Evolutionary conservation across 169 alveolate species (phyloP), one percentile per base, ranked within the genome.

Genomic region (Plasmodium chabaudi): DNA sequence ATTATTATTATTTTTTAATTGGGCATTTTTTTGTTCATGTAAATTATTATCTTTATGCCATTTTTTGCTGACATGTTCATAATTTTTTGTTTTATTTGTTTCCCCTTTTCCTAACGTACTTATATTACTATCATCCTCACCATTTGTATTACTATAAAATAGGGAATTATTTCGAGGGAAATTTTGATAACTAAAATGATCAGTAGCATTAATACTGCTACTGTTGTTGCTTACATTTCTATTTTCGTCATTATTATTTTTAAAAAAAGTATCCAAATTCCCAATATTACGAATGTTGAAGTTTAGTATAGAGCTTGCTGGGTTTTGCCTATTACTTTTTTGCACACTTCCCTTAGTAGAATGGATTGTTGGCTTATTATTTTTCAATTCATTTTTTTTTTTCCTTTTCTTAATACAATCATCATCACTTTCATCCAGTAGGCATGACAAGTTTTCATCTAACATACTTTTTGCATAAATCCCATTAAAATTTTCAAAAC

Each of bases 371-470:
- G 42, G 21, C 49, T 74, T 74, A 39, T 55, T 74, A 17, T 56
- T 75, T 63, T 75, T 75, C 56, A 47, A 17, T 39, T 49, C 69
- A 17, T 56, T 75, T 63, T 75, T 75, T 39, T 23, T 13, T 39
- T 49, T 55, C 15, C 46, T 75, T 75, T 75, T 63, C 63, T 55
- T 46, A 17, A 42, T 12, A 49, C 70, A 15, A n/a, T 82, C 90
- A 70, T 82, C 90, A 15, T 82, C 90, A 60, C 90, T 82, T 23
- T 82, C 90, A 60, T 82, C 90, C 19, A 82, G 23, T 82, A 82
- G 34, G 44, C 90, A 82, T 19, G 90, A 82, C 74, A 82, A 82
- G n/a, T 82, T 82, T 56, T 82, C 90, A 67, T 82, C 90, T 12
- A 82, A 64, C 90, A 82, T 82, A 82, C 39, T 82, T 25, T 23